Base-by-base conservation (phyloP, 2,329 filamentous ascomycete species). In the Trichoderma guizhouense region DNA sequence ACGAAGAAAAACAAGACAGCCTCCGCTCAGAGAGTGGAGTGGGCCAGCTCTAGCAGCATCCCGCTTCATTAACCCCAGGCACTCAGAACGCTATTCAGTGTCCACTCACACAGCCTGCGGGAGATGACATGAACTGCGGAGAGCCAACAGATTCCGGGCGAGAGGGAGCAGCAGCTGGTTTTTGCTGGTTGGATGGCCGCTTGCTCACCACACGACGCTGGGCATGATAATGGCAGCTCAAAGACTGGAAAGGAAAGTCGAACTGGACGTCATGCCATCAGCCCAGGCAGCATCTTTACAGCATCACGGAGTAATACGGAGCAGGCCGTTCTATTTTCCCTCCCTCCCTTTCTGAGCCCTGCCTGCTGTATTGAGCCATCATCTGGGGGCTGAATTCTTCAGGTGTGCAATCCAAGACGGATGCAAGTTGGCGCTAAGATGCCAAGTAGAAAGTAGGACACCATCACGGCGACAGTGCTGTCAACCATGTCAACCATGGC, bases 51-150 rank as follows among this genome's bases (percentile, higher is more conserved):
- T 69, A 51, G 66, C 66, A 62, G 57, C 66, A 69, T 69, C 55
- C 55, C 66, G 66, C 66, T 69, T 69, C 66, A 61, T 69, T 36
- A 69, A 69, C 66, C 55, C 36, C 66, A 60, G 55, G 36, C 53
- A 55, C 63, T 11, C 15, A 53, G 47, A 55, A 55, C 34, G 24
- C 66, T 26, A 51, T 58, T 32, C 36, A 39, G 66, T 61, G 66
- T 28, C 66, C 66, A 61, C 66, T 34, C 66, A 69, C 55, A 47
- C 53, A 24, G 58, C 55, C 55, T 26, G 51, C 24, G 57, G 53
- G 65, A 60, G 36, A 69, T 69, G 66, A 69, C 66, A 60, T 69
- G 55, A 51, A 61, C 66, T 69, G 66, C 66, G 66, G 66, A 66
- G 63, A 24, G 43, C 30, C 30, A 18, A 36, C 24, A 30, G 43